Percentiles rank a stretch among this genome's conserved stretches.
These are phyloP conservation scores for Boechera divaricarpa DNA, from an alignment of 345 rosid species.

Conservation along the genomic window DNA sequence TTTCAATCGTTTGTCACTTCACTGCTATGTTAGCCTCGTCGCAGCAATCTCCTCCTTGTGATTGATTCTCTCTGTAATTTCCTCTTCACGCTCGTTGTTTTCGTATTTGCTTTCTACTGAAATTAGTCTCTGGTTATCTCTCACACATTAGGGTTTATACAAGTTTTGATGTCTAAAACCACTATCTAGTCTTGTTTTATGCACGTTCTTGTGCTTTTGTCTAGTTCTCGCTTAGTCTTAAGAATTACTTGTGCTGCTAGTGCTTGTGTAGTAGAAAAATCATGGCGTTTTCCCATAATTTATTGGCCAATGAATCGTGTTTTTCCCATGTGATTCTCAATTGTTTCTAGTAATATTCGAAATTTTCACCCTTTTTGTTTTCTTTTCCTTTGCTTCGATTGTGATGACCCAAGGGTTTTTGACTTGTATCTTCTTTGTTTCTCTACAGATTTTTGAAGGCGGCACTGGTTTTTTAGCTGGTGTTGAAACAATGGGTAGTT, in stretches of 20 bases:
- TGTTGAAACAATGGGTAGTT: slow-evolving; percentile 68
- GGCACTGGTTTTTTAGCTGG: slow-evolving; percentile 33
- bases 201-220: not conserved
- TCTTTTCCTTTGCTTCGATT: not conserved
- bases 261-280: slow-evolving; percentile 10
- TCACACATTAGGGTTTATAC: slow-evolving; percentile 25
- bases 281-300: not conserved
- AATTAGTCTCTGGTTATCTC: slow-evolving; percentile 13
- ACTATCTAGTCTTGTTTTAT: not conserved
- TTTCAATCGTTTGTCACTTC: not conserved
- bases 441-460: slow-evolving; percentile 27
- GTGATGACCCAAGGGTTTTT: slow-evolving; percentile 15
- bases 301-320: not conserved
- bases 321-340: not conserved
- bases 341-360: not conserved
- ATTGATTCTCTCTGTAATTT: slow-evolving; percentile 32
- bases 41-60: slow-evolving; percentile 20
- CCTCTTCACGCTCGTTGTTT: slow-evolving; percentile 19
- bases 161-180: slow-evolving; percentile 7
- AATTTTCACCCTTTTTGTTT: not conserved
- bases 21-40: slow-evolving; percentile 27
- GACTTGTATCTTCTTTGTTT: slow-evolving; percentile 42
- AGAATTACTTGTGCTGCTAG: slow-evolving; percentile 1
- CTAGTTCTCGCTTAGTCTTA: slow-evolving; percentile 9
- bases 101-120: slow-evolving; percentile 29